Percentiles rank a stretch among this genome's conserved stretches.
Conservation (phyloP, 768 basidiomycete genomes). For the Pleurotus djamor region DNA sequence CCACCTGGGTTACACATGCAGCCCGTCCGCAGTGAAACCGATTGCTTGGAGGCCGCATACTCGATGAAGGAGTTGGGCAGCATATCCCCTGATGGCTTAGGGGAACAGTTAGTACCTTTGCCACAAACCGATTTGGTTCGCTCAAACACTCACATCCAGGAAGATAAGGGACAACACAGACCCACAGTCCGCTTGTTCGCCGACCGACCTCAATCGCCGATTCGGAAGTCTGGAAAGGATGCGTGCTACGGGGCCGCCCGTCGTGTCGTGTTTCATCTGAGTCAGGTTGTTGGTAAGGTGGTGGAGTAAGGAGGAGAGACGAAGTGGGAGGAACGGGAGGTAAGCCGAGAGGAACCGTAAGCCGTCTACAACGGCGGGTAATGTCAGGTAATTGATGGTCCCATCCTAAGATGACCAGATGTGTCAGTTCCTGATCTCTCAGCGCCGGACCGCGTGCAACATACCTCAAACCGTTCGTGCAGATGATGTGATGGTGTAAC, state of each 20-base stretch:
- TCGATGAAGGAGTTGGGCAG: constrained; percentile 75
- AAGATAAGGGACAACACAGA: constrained; percentile 64
- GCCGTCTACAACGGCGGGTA: constrained; percentile 79
- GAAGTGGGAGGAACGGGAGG: constrained; percentile 74
- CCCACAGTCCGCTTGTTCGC: constrained; percentile 66
- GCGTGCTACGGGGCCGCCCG: constrained; percentile 58
- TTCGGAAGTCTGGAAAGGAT: constrained; percentile 66
- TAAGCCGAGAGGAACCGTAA: constrained; percentile 76
- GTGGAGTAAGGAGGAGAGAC: constrained; percentile 67
- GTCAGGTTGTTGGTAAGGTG: constrained; percentile 57
- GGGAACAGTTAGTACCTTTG: constrained; percentile 8
- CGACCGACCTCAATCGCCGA: constrained; percentile 50
- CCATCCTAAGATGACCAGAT: constrained; percentile 54
- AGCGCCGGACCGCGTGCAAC: constrained; percentile 13
- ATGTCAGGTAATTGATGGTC: constrained; percentile 77
- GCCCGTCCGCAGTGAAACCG: constrained; percentile 77
- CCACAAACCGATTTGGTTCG: neutral
- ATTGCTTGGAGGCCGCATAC: constrained; percentile 57
- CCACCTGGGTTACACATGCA: constrained; percentile 91
- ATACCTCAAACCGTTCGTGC: constrained; percentile 80
- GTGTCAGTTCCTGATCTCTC: neutral
- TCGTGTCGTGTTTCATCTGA: constrained; percentile 58
- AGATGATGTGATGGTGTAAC: constrained; percentile 56
- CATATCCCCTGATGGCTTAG: constrained; percentile 62
- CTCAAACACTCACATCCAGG: constrained; percentile 46